A percentile compares a stretch with the other conserved stretches of the same genome.
These are phyloP conservation scores for Hortaea werneckii DNA, from an alignment of 2,329 filamentous ascomycete genomes.

Conservation along the genomic window DNA sequence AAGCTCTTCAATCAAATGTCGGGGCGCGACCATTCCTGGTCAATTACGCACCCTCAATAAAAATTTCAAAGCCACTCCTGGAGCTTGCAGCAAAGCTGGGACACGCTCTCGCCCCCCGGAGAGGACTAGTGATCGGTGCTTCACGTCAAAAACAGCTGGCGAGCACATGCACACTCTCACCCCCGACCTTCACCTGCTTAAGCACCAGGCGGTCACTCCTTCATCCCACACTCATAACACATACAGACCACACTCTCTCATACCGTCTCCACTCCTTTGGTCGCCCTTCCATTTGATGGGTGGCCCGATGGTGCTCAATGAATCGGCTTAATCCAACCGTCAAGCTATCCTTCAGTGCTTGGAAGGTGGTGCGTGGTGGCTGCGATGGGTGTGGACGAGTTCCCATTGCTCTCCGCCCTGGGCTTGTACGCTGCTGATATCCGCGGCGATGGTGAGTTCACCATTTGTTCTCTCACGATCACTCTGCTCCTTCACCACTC, in stretches of 20 bases:
- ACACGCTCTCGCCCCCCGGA: no score
- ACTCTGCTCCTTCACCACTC: background rate
- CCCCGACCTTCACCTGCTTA: background rate
- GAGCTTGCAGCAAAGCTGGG: no score
- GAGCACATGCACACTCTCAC: background rate
- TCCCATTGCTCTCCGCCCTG: slow-evolving; percentile 45
- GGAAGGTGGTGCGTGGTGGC: slow-evolving; percentile 2
- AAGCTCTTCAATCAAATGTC: no score
- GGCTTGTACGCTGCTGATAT: slow-evolving; percentile 51
- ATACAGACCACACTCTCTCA: background rate
- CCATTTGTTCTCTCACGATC: slow-evolving; percentile 1
- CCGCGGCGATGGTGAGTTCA: slow-evolving; percentile 51
- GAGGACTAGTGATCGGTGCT: no score
- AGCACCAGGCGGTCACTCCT: background rate
- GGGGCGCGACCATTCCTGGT: no score
- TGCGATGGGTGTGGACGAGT: slow-evolving; percentile 34
- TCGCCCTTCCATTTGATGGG: background rate
- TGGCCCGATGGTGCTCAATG: background rate
- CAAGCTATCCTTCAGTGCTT: slow-evolving; percentile 1
- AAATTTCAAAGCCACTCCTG: no score
- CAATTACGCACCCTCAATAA: no score
- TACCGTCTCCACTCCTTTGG: background rate
- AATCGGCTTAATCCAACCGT: slow-evolving; percentile 1
- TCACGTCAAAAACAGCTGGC: background rate
- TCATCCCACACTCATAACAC: no score